Base-by-base conservation (phyloP, 768 basidiomycete genomes). In the Pisolithus orientalis region DNA sequence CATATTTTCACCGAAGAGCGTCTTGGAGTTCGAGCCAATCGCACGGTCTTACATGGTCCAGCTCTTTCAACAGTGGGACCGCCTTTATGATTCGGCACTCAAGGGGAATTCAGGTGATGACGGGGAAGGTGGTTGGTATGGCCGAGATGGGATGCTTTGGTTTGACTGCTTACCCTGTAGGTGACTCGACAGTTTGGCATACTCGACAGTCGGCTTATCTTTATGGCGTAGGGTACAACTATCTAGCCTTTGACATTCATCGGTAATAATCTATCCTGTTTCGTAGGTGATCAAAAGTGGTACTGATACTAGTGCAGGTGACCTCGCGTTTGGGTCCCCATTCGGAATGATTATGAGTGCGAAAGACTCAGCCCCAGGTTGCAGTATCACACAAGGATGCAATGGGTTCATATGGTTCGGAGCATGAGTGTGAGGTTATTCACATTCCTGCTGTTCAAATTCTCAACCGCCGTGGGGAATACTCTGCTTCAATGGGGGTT, bases 401-500 rank as follows among this genome's bases (percentile, higher is more conserved):
- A 3, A 82, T 85, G 74, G 65, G 73, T 7, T 72, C 75, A 3
- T 82, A 80, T 43, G 82, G 85, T 28, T 74, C 71, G 5, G 69
- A 75, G 14, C 63, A 62, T 1, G 61, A 72, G 4, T 63, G 67
- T 28, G 77, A 84, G 38, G 75, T 82, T 34, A 55, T 75, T 13
- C 71, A 83, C 57, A 82, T 93, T 42, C 88, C 91, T 5, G 94
- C 90, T 5, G 84, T 91, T 42, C 71, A 84, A 61, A 92, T 94
- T 57, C 77, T 95, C 44, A 94, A 94, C 65, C 84, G 85, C 51
- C 85, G 92, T 21, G 92, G 92, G 54, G 90, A 91, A 64, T 94
- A 78, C 67, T 87, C 87, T 4, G 89, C 90, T 54, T 83, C 89
- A 0, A 82, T 92, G 74, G 92, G 91, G 11, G 83, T 80, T 9